phyloP scores from a whole-genome alignment of 306 rosid species.

The Luffa aegyptiaca region DNA sequence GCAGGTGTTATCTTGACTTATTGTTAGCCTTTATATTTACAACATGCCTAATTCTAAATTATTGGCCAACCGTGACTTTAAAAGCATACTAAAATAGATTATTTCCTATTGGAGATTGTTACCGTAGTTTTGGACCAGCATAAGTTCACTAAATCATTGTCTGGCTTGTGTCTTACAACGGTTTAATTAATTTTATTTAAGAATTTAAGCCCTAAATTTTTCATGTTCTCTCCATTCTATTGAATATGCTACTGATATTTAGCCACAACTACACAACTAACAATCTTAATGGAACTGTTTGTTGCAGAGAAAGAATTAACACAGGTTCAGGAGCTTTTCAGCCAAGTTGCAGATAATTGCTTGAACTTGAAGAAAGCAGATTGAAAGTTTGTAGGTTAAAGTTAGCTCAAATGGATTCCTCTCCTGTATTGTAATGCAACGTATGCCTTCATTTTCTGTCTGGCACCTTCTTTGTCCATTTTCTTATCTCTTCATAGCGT shows the following conservation, averaged over 20 bases:
- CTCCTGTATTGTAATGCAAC: neutral
- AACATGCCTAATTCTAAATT: neutral
- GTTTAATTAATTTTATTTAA: neutral
- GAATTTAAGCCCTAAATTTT: neutral
- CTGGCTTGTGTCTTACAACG: neutral
- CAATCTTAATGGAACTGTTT: conserved; percentile 15
- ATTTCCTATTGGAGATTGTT: neutral
- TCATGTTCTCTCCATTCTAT: neutral
- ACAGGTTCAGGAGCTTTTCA: conserved; percentile 61
- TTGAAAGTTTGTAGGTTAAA: conserved; percentile 3
- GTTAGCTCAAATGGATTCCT: neutral
- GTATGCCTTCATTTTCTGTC: too few species aligned
- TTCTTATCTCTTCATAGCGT: too few species aligned
- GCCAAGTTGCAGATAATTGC: conserved; percentile 76
- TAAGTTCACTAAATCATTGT: neutral
- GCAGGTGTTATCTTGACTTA: conserved; percentile 46
- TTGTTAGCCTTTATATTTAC: conserved; percentile 11
- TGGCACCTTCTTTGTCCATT: too few species aligned
- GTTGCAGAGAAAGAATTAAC: conserved; percentile 61
- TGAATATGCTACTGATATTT: neutral
- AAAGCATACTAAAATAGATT: neutral
- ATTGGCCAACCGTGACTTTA: neutral
- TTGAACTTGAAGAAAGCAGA: conserved; percentile 79
- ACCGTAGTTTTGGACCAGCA: neutral
- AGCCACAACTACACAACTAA: neutral